phyloP scores from a whole-genome alignment of 225 moss, liverwort and hornwort genomes.

The Polytrichum commune region DNA sequence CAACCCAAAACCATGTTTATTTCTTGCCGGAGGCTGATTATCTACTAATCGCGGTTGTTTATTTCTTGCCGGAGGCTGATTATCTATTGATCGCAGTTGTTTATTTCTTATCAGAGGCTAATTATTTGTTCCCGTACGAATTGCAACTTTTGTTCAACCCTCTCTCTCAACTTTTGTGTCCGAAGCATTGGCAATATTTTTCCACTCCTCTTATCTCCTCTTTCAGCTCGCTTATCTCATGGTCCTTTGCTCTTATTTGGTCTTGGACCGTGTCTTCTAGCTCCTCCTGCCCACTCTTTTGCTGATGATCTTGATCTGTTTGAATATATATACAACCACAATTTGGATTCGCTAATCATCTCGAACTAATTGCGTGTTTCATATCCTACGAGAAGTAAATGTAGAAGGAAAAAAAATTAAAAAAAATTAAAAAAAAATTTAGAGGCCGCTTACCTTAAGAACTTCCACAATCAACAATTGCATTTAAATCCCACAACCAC shows the following conservation, averaged over 20 bases:
- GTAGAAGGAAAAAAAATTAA: no score
- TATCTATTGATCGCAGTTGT: not conserved
- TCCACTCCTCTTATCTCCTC: no score
- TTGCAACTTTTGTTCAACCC: not conserved
- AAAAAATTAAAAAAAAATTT: no score
- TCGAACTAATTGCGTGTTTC: no score
- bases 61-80: not conserved
- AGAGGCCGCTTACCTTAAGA: no score
- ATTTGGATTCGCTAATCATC: no score
- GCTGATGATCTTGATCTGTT: not conserved
- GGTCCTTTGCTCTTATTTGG: conserved; percentile 3
- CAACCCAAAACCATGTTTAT: not conserved
- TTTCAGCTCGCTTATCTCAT: not conserved
- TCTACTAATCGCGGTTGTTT: not conserved
- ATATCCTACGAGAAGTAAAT: no score
- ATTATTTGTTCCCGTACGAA: not conserved
- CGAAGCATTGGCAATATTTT: not conserved
- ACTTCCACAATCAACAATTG: no score
- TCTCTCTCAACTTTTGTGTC: not conserved
- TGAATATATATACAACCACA: no score
- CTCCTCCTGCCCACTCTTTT: not conserved
- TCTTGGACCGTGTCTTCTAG: no score
- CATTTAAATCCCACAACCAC: no score
- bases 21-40: not conserved
- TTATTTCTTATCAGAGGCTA: no score